Conservation (phyloP, 495 filamentous ascomycete genomes). For the Penicillium verhagenii region DNA sequence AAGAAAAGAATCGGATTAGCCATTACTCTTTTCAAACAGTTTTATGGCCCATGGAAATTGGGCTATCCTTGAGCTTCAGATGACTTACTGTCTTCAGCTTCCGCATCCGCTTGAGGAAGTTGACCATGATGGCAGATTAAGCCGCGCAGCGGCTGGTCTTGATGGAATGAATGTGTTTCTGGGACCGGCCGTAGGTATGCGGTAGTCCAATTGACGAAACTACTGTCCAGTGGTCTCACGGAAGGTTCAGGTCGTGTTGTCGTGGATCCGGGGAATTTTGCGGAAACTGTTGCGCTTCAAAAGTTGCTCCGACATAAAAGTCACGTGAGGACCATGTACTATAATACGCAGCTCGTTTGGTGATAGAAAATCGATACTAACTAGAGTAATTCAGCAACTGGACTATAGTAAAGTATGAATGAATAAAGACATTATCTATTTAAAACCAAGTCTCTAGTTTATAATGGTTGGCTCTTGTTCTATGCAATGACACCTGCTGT, state of each 20-base stretch:
- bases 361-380: neutral
- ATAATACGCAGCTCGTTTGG: neutral
- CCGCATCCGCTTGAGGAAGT: conserved; percentile 72
- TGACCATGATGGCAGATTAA: conserved; percentile 61
- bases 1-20: conserved; percentile 6
- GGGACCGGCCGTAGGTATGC: neutral
- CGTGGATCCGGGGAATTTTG: conserved; percentile 28
- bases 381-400: neutral
- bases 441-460: neutral
- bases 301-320: conserved; percentile 29
- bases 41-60: neutral
- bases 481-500: neutral
- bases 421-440: neutral
- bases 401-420: neutral
- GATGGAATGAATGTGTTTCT: conserved; percentile 3
- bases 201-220: neutral
- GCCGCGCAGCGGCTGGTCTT: conserved; percentile 23
- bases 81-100: conserved; percentile 72
- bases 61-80: neutral
- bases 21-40: conserved; percentile 3
- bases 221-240: conserved; percentile 3
- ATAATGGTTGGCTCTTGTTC: neutral
- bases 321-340: conserved; percentile 18
- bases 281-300: conserved; percentile 22
- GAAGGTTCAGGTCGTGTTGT: conserved; percentile 8